phyloP scores from a whole-genome alignment of 768 basidiomycete species.

The Leccinum fibrillosum region DNA sequence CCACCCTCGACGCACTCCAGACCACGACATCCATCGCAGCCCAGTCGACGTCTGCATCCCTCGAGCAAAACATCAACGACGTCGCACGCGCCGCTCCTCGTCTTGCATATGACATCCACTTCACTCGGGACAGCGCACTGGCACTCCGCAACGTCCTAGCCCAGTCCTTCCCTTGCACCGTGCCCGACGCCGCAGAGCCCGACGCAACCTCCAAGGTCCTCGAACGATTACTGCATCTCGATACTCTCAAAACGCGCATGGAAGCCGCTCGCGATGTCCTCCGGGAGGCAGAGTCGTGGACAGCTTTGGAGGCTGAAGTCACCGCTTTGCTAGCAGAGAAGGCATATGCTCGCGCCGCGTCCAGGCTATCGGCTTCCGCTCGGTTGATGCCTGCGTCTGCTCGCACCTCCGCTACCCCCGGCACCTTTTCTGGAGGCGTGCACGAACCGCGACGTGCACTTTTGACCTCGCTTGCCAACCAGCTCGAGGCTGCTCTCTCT shows the following conservation, averaged over 20 bases:
- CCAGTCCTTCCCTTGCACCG: slow-evolving; percentile 38
- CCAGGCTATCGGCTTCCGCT: slow-evolving; percentile 83
- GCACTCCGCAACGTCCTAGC: slow-evolving; percentile 67
- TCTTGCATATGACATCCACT: slow-evolving; percentile 92
- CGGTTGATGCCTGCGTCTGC: slow-evolving; percentile 90
- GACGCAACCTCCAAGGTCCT: slow-evolving; percentile 63
- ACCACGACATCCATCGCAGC: slow-evolving; percentile 81
- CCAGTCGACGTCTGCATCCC: slow-evolving; percentile 81
- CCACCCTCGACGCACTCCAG: slow-evolving; percentile 70
- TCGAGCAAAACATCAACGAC: slow-evolving; percentile 90
- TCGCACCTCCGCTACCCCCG: slow-evolving; percentile 66
- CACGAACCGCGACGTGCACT: slow-evolving; percentile 83
- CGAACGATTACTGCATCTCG: slow-evolving; percentile 75
- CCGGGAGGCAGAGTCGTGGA: slow-evolving; percentile 96
- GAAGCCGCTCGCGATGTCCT: slow-evolving; percentile 86
- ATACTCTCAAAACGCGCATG: slow-evolving; percentile 83
- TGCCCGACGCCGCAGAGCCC: slow-evolving; percentile 3
- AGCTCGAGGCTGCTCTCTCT: slow-evolving; percentile 89
- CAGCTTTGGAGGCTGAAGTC: slow-evolving; percentile 89
- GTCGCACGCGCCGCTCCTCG: slow-evolving; percentile 89
- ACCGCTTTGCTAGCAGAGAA: slow-evolving; percentile 77
- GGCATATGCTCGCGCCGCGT: slow-evolving; percentile 87
- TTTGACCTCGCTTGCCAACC: slow-evolving; percentile 91
- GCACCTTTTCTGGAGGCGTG: slow-evolving; percentile 12
- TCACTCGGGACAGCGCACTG: slow-evolving; percentile 90